phyloP scores from a whole-genome alignment of 371 early-diverging fungal genomes.

The Lichtheimia ramosa region DNA sequence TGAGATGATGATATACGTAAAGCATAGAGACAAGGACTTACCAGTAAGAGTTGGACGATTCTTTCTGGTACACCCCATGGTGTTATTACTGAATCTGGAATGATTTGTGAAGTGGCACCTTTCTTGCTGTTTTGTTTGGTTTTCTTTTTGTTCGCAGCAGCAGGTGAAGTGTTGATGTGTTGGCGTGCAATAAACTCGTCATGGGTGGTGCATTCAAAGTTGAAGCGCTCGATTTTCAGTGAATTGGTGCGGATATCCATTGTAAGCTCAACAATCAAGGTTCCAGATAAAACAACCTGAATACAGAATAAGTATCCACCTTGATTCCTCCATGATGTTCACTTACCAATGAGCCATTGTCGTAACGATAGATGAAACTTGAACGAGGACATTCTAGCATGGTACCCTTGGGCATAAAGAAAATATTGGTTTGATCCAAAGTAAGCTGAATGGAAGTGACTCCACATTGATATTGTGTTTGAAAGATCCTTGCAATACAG shows the following conservation, averaged over 20 bases:
- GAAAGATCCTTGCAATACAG: constrained; percentile 33
- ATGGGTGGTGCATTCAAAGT: constrained; percentile 31
- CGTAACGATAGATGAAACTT: constrained; percentile 35
- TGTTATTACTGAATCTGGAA: constrained; percentile 35
- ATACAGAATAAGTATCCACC: background rate
- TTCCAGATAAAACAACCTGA: constrained; percentile 34
- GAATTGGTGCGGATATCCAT: constrained; percentile 18
- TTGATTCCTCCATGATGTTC: background rate
- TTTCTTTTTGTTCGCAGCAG: constrained; percentile 9
- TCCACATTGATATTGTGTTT: constrained; percentile 41
- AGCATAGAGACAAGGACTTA: background rate
- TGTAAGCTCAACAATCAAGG: constrained; percentile 28
- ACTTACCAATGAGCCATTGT: constrained; percentile 36
- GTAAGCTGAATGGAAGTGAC: constrained; percentile 41
- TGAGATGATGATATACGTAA: background rate
- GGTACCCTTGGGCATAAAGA: constrained; percentile 32
- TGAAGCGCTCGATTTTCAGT: constrained; percentile 38
- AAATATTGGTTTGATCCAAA: constrained; percentile 42
- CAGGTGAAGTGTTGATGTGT: constrained; percentile 13
- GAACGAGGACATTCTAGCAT: constrained; percentile 45
- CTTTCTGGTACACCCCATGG: constrained; percentile 39
- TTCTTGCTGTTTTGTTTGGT: constrained; percentile 22
- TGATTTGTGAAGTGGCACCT: constrained; percentile 8
- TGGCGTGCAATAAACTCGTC: constrained; percentile 35
- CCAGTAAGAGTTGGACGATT: constrained; percentile 9